Base-by-base conservation (phyloP, 2,329 filamentous ascomycete species). In the Pseudogymnoascus sp. region DNA sequence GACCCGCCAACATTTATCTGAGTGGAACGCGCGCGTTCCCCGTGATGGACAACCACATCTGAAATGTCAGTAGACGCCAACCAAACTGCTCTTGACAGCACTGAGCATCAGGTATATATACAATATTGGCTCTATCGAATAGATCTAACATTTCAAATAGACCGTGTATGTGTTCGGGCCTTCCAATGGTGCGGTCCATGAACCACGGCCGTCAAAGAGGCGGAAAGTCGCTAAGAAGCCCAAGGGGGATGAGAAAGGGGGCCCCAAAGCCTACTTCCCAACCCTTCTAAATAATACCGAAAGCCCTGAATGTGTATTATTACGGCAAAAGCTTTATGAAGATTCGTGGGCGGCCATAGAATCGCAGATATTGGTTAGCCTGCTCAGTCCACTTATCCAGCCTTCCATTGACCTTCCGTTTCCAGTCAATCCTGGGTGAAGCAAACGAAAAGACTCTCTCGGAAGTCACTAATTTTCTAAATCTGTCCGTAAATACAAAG, bases 331-430 rank as follows among this genome's bases (percentile, higher is more conserved):
- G 50, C 75, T 83, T 2, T 93, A 86, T 71, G 75, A 83, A 58
- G 73, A 78, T 60, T 76, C 83, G 58, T 94, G 90, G 90, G 73
- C 76, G 2, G 74, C 78, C 38, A 82, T 90, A 66, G 81, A 90
- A 63, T 71, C 74, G 50, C 80, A 82, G 25, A 86, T 92, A 58
- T n/a, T 54, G 20, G 34, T 59, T 35, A 67, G 73, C 39, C 73
- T 74, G 37, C 74, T 77, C 65, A 69, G 73, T 62, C 65, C 70
- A 3, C 76, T 73, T 4, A 68, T 77, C 38, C 67, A 68, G 39
- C 20, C 14, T 47, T 28, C n/a, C 39, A 28, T 32, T 62, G 12
- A 63, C 22, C 30, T 18, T 12, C 9, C n/a, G 20, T 59, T 35
- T 63, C 16, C 62, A 86, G 81, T 72, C 72, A 9, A 82, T 86